Evolutionary conservation across 2,329 filamentous ascomycete species (phyloP).

Genomic region (Amauroascus verrucosus): DNA sequence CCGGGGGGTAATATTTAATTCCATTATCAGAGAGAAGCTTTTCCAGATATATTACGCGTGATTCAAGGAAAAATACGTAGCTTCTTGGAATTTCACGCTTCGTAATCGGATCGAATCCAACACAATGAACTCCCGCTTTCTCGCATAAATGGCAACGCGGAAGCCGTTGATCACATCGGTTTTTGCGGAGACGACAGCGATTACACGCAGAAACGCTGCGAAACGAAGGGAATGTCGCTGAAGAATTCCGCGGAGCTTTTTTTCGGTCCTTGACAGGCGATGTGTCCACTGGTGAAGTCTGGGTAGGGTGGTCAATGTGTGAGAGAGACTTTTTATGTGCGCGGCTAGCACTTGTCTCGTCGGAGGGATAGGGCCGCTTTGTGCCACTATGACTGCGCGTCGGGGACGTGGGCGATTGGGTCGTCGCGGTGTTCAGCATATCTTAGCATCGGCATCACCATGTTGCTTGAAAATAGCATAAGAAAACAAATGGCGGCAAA

Average conservation of each 20-base stretch:
- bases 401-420: background rate
- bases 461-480: background rate
- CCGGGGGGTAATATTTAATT: constrained; percentile 61
- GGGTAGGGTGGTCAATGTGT: constrained; percentile 5
- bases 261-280: constrained; percentile 15
- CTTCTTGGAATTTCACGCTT: constrained; percentile 87
- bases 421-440: constrained; percentile 1
- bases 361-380: constrained; percentile 7
- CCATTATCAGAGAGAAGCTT: constrained; percentile 57
- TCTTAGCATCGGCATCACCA: constrained; percentile 5
- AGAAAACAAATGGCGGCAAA: background rate
- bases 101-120: constrained; percentile 92
- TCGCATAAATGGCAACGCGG: constrained; percentile 86
- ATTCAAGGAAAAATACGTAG: constrained; percentile 93
- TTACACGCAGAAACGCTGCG: constrained; percentile 92
- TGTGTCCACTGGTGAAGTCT: background rate
- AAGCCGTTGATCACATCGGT: constrained; percentile 85
- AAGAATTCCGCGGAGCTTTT: constrained; percentile 17
- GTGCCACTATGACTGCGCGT: constrained; percentile 8
- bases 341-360: constrained; percentile 1
- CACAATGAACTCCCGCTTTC: constrained; percentile 82
- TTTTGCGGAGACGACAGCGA: constrained; percentile 82
- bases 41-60: constrained; percentile 74
- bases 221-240: constrained; percentile 44
- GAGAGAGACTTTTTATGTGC: constrained; percentile 2